phyloP scores from a whole-genome alignment of 768 basidiomycete species.

The Clitopilus hobsonii region DNA sequence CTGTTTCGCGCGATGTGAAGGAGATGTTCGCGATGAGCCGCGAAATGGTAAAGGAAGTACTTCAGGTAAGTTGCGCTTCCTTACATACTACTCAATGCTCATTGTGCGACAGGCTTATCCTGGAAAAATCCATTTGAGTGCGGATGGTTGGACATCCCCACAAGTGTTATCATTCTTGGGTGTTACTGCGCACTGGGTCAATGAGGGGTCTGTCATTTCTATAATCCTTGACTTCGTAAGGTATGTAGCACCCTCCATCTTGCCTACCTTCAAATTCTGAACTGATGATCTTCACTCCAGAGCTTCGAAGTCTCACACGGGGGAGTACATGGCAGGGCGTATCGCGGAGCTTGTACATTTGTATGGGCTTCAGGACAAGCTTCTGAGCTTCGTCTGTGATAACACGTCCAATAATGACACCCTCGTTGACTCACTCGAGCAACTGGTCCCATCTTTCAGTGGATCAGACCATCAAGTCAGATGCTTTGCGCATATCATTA shows the following conservation, averaged over 20 bases:
- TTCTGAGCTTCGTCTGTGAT: slow-evolving; percentile 1
- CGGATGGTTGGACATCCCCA: slow-evolving; percentile 26
- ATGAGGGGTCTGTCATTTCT: slow-evolving; percentile 11
- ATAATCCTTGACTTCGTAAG: slow-evolving; percentile 18
- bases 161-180: slow-evolving; percentile 22
- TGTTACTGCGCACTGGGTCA: slow-evolving; percentile 17
- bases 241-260: slow-evolving; percentile 5
- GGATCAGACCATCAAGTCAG: slow-evolving; percentile 5
- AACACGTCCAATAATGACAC: slow-evolving; percentile 9
- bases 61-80: slow-evolving; percentile 2
- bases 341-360: not conserved
- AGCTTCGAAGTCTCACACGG: not conserved
- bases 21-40: slow-evolving; percentile 5
- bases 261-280: not conserved
- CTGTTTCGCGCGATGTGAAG: slow-evolving; percentile 6
- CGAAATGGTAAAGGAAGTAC: not conserved
- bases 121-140: slow-evolving; percentile 17
- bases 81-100: not conserved
- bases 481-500: slow-evolving; percentile 14
- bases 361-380: not conserved
- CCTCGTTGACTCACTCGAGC: not conserved
- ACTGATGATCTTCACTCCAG: not conserved
- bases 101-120: not conserved
- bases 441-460: slow-evolving; percentile 1
- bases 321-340: not conserved